Evolutionary conservation across 2,329 filamentous ascomycete genomes (phyloP).

Genomic region (Metarhizium guizhouense): DNA sequence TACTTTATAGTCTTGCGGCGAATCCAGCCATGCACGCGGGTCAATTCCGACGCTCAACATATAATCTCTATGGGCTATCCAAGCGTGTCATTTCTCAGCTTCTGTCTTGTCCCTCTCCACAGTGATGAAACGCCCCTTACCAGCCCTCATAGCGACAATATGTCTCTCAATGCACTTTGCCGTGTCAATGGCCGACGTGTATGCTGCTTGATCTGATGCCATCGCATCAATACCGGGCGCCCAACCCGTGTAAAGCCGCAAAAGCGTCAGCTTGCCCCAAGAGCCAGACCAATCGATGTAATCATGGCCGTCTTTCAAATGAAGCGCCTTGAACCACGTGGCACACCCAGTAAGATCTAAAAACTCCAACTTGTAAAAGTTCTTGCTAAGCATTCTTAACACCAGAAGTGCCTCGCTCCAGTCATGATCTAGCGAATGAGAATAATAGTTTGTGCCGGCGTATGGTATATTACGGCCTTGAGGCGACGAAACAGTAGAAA

Average conservation of each 20-base stretch:
- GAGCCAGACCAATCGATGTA: conserved; percentile 43
- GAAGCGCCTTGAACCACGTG: conserved; percentile 44
- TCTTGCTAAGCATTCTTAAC: conserved; percentile 43
- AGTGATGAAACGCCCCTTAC: conserved; percentile 38
- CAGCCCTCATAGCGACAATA: conserved; percentile 35
- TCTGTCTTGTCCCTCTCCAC: conserved; percentile 32
- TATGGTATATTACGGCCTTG: conserved; percentile 39
- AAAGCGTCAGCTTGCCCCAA: conserved; percentile 42
- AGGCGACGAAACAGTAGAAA: conserved; percentile 35
- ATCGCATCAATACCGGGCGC: conserved; percentile 23
- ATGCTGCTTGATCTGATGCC: conserved; percentile 22
- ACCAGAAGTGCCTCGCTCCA: conserved; percentile 51
- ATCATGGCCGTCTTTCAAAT: conserved; percentile 31
- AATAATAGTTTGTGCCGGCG: conserved; percentile 47
- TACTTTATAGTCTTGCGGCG: conserved; percentile 9
- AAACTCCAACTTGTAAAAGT: conserved; percentile 49
- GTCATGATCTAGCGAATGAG: conserved; percentile 47
- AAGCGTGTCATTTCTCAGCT: conserved; percentile 4
- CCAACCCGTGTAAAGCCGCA: conserved; percentile 38
- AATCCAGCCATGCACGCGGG: conserved; percentile 16
- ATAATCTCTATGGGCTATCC: background rate
- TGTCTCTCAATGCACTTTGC: conserved; percentile 38
- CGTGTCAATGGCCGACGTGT: conserved; percentile 25
- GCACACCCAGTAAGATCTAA: conserved; percentile 53
- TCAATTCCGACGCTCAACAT: background rate